Evolutionary conservation across 768 basidiomycete species (phyloP).

Genomic region (Suillus plorans): DNA sequence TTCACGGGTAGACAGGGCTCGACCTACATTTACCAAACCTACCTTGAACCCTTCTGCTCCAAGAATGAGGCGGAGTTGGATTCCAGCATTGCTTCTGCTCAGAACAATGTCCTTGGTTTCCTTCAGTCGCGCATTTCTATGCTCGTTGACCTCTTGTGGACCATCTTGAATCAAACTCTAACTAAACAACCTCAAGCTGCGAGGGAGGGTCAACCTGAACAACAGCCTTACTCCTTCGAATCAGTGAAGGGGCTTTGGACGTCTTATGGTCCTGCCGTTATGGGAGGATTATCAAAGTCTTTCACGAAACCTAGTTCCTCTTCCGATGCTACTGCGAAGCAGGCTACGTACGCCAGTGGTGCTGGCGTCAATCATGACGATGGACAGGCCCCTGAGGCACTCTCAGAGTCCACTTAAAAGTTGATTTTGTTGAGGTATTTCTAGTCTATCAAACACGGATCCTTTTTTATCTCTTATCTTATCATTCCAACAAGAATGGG

Average conservation of each 20-base stretch:
- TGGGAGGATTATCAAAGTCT: slow-evolving; percentile 31
- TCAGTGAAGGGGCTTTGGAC: slow-evolving; percentile 40
- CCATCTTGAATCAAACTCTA: slow-evolving; percentile 41
- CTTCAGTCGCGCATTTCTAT: slow-evolving; percentile 48
- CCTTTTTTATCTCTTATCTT: neutral
- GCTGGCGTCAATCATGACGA: slow-evolving; percentile 10
- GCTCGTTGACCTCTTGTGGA: slow-evolving; percentile 48
- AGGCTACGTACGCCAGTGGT: slow-evolving; percentile 4
- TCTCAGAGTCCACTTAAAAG: neutral
- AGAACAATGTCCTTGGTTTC: slow-evolving; percentile 54
- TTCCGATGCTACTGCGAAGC: slow-evolving; percentile 13
- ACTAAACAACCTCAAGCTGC: slow-evolving; percentile 24
- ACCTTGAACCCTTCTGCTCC: slow-evolving; percentile 59
- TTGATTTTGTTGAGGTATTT: neutral
- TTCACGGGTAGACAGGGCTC: slow-evolving; percentile 51
- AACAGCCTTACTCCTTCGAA: slow-evolving; percentile 26
- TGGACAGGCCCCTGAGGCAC: neutral
- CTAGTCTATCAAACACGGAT: neutral
- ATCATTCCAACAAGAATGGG: neutral
- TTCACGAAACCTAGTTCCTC: slow-evolving; percentile 3
- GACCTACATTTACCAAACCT: slow-evolving; percentile 59
- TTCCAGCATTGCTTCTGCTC: slow-evolving; percentile 52
- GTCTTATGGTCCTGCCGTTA: slow-evolving; percentile 39
- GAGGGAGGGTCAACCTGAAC: slow-evolving; percentile 20
- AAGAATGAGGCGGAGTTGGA: slow-evolving; percentile 63